Percentiles rank a stretch among this genome's conserved stretches.
These are phyloP conservation scores for Tricholoma flavovirens DNA, from an alignment of 768 basidiomycete genomes.

Conservation along the genomic window DNA sequence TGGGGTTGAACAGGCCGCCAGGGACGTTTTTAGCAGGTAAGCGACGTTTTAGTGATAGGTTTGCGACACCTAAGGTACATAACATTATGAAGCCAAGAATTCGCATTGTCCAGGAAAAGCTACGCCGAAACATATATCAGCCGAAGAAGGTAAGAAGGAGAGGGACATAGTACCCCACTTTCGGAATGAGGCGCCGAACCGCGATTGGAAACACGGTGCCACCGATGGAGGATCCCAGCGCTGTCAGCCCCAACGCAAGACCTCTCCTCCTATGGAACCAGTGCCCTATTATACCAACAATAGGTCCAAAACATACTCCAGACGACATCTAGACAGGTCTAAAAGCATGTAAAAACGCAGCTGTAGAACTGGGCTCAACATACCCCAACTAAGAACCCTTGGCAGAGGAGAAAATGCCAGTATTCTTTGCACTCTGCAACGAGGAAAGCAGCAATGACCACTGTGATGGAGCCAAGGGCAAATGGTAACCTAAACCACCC, in stretches of 20 bases:
- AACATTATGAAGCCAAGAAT: slow-evolving; percentile 56
- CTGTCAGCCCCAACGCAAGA: slow-evolving; percentile 47
- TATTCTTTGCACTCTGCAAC: slow-evolving; percentile 53
- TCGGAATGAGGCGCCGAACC: slow-evolving; percentile 44
- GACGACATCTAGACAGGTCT: slow-evolving; percentile 8
- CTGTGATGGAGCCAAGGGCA: slow-evolving; percentile 34
- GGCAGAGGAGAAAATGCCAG: slow-evolving; percentile 64
- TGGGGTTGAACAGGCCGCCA: slow-evolving; percentile 50
- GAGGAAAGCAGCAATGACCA: slow-evolving; percentile 47
- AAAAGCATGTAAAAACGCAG: not conserved
- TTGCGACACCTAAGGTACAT: slow-evolving; percentile 41
- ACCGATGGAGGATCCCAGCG: slow-evolving; percentile 54
- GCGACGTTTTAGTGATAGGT: slow-evolving; percentile 39
- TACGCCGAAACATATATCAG: slow-evolving; percentile 15
- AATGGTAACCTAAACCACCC: slow-evolving; percentile 50
- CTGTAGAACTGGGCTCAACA: slow-evolving; percentile 14
- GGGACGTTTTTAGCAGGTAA: slow-evolving; percentile 45
- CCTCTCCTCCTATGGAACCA: slow-evolving; percentile 58
- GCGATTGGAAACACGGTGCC: slow-evolving; percentile 59
- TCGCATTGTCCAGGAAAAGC: slow-evolving; percentile 68
- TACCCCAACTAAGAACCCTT: slow-evolving; percentile 56
- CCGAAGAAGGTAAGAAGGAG: not conserved
- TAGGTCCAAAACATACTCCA: slow-evolving; percentile 39
- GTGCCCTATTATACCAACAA: slow-evolving; percentile 47
- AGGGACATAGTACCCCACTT: slow-evolving; percentile 46